phyloP scores from a whole-genome alignment of 495 filamentous ascomycete genomes.

The Achaetomiella virescens region DNA sequence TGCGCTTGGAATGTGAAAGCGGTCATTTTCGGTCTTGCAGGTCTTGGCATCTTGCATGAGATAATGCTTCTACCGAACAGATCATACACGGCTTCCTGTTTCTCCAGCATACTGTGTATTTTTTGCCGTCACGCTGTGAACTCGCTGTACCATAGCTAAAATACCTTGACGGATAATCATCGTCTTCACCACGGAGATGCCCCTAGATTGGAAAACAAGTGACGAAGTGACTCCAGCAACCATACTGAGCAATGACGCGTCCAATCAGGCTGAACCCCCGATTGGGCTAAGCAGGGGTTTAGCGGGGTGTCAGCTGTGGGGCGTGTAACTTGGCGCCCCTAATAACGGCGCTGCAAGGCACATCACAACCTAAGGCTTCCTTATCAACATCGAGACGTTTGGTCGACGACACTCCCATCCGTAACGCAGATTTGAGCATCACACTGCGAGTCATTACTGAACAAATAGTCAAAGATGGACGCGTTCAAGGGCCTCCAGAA shows the following conservation, averaged over 20 bases:
- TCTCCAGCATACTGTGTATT: no score
- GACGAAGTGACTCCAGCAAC: no score
- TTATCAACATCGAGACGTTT: neutral
- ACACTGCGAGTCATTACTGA: neutral
- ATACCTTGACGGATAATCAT: no score
- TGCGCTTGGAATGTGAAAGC: no score
- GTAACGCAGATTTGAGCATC: neutral
- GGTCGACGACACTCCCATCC: neutral
- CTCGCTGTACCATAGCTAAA: no score
- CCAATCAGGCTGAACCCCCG: neutral
- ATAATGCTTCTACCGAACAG: no score
- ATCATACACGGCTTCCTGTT: neutral
- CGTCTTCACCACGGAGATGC: no score
- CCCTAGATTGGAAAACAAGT: no score
- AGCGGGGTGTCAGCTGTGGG: constrained; percentile 12
- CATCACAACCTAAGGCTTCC: neutral
- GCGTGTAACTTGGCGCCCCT: neutral
- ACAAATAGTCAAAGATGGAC: constrained; percentile 22
- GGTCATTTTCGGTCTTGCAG: neutral
- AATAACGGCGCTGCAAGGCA: neutral
- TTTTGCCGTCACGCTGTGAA: no score
- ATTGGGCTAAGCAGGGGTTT: constrained; percentile 11
- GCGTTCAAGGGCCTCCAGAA: constrained; percentile 33
- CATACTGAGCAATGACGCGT: neutral
- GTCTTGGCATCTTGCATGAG: no score